Percentiles rank a stretch among this genome's conserved stretches.
phyloP scores from a whole-genome alignment of 805 yeast genomes.

The Yamadazyma laniorum region DNA sequence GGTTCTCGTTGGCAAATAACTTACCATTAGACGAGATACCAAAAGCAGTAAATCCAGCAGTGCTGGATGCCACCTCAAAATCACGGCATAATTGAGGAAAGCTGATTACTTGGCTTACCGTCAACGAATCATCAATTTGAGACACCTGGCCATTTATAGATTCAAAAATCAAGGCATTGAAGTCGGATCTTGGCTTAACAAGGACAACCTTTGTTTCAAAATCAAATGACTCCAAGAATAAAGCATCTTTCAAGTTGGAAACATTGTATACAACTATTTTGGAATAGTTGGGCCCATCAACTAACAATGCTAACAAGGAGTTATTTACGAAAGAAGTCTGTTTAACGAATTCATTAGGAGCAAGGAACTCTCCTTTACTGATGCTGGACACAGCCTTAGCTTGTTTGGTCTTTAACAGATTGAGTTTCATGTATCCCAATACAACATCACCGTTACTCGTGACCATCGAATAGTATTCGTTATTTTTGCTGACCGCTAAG shows the following conservation, averaged over 20 bases:
- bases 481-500: constrained; percentile 61
- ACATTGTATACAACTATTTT: constrained; percentile 52
- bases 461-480: constrained; percentile 57
- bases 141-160: constrained; percentile 61
- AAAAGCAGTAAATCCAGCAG: constrained; percentile 44
- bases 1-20: constrained; percentile 59
- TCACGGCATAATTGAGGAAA: constrained; percentile 73
- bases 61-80: constrained; percentile 42
- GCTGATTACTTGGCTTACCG: constrained; percentile 37
- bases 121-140: constrained; percentile 32
- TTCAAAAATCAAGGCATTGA: constrained; percentile 52
- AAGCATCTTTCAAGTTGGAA: constrained; percentile 40
- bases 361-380: constrained; percentile 33
- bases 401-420: constrained; percentile 44
- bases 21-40: constrained; percentile 79
- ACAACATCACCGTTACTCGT: constrained; percentile 39
- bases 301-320: constrained; percentile 49
- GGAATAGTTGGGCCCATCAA: constrained; percentile 56
- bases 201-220: constrained; percentile 52
- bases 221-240: constrained; percentile 40
- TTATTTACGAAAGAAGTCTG: constrained; percentile 62
- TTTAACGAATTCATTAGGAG: constrained; percentile 47
- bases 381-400: constrained; percentile 42
- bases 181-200: constrained; percentile 54
- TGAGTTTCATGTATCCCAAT: constrained; percentile 46